phyloP scores from a whole-genome alignment of 176 grass and related monocot species.

The Ampelocalamus luodianensis region DNA sequence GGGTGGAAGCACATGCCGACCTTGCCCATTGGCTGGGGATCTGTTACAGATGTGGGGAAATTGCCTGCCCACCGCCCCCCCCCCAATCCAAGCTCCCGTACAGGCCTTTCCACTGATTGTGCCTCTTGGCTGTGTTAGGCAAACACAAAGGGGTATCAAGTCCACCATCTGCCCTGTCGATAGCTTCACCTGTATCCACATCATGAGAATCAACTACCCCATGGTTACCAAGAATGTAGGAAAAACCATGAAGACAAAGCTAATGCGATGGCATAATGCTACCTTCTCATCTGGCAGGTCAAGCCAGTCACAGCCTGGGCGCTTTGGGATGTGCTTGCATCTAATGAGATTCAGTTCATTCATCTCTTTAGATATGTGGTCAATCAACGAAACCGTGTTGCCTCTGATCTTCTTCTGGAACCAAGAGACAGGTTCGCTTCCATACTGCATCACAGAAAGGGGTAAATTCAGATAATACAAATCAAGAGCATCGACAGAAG shows the following conservation, averaged over 20 bases:
- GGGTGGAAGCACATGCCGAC: conserved; percentile 94
- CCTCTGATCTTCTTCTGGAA: conserved; percentile 96
- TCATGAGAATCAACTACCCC: background rate
- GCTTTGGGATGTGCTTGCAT: conserved; percentile 67
- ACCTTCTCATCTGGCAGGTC: conserved; percentile 79
- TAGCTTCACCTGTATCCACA: conserved; percentile 74
- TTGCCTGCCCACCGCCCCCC: too few species aligned
- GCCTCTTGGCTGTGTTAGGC: conserved; percentile 94
- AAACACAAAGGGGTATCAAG: conserved; percentile 96
- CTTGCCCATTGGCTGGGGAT: conserved; percentile 89
- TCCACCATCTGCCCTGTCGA: conserved; percentile 74
- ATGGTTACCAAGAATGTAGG: conserved; percentile 4
- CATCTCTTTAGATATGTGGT: conserved; percentile 89
- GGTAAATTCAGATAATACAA: conserved; percentile 16
- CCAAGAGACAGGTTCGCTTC: conserved; percentile 74
- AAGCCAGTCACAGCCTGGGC: conserved; percentile 73
- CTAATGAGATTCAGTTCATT: conserved; percentile 76
- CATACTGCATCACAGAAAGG: conserved; percentile 62
- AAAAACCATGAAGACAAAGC: background rate
- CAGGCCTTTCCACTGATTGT: conserved; percentile 97
- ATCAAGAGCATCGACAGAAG: background rate
- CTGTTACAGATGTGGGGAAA: conserved; percentile 94
- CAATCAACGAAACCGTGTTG: conserved; percentile 41
- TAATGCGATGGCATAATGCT: conserved; percentile 18
- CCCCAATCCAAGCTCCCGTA: conserved; percentile 92